Evolutionary conservation across 2,329 filamentous ascomycete genomes (phyloP).

Genomic region (Aspergillus terreus): DNA sequence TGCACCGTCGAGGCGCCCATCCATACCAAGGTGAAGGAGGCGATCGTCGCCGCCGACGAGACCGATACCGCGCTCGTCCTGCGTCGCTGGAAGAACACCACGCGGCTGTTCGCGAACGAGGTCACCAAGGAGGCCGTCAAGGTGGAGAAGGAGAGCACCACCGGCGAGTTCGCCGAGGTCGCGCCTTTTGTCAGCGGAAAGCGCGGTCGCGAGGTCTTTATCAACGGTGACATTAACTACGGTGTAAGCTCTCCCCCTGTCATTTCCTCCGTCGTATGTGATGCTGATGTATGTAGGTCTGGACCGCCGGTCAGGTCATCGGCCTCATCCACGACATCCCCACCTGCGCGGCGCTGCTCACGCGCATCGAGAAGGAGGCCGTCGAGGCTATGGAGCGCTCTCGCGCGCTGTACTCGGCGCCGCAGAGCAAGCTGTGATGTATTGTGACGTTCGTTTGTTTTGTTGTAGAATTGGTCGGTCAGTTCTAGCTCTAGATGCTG

Average conservation of each 20-base stretch:
- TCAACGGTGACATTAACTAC: slow-evolving; percentile 85
- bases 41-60: slow-evolving; percentile 84
- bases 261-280: slow-evolving; percentile 1
- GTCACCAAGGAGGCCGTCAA: slow-evolving; percentile 75
- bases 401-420: slow-evolving; percentile 47
- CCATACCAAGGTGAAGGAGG: slow-evolving; percentile 87
- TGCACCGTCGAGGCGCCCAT: slow-evolving; percentile 91
- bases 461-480: neutral
- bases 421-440: slow-evolving; percentile 55
- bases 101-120: slow-evolving; percentile 84
- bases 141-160: slow-evolving; percentile 76
- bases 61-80: slow-evolving; percentile 87
- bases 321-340: slow-evolving; percentile 81
- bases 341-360: slow-evolving; percentile 65
- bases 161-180: slow-evolving; percentile 85
- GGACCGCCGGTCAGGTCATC: slow-evolving; percentile 96
- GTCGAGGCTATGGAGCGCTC: slow-evolving; percentile 62
- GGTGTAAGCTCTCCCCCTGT: slow-evolving; percentile 58
- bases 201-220: slow-evolving; percentile 84
- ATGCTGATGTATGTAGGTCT: slow-evolving; percentile 58
- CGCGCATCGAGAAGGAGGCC: slow-evolving; percentile 74
- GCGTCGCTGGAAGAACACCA: slow-evolving; percentile 89
- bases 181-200: slow-evolving; percentile 85
- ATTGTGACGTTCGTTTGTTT: neutral
- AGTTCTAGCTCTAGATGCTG: neutral